Evolutionary conservation across 208 protist genomes (phyloP).

Genomic region (Leishmania braziliensis): DNA sequence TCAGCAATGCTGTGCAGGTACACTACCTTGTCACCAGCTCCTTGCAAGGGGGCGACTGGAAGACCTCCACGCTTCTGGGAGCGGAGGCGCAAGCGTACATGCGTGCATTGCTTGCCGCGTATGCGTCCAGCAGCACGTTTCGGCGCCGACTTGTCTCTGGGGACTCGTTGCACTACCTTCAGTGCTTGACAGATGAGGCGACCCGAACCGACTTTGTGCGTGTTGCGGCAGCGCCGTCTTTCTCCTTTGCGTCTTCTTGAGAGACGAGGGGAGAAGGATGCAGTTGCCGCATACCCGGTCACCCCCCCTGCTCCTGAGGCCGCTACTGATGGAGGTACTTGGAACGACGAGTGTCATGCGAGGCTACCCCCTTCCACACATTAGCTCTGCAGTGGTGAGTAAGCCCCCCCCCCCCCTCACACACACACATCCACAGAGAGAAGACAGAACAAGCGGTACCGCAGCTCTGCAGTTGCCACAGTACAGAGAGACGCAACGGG

Average conservation of each 20-base stretch:
- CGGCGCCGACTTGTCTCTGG: constrained; percentile 44
- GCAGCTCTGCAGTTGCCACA: background rate
- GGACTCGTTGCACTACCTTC: constrained; percentile 60
- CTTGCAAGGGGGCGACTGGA: constrained; percentile 19
- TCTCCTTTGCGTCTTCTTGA: constrained; percentile 32
- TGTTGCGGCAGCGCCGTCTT: constrained; percentile 56
- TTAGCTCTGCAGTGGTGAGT: background rate
- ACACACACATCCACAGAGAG: background rate
- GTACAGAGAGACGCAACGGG: background rate
- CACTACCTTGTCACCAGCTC: constrained; percentile 67
- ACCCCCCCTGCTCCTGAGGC: background rate
- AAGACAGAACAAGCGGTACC: background rate
- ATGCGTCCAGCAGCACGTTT: constrained; percentile 40
- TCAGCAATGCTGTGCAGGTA: constrained; percentile 50
- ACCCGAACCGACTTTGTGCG: constrained; percentile 64
- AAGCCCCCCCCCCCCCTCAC: background rate
- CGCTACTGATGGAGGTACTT: background rate
- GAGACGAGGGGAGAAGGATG: background rate
- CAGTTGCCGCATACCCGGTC: background rate
- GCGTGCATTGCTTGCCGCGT: constrained; percentile 44
- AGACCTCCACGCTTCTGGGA: constrained; percentile 43
- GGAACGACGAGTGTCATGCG: background rate
- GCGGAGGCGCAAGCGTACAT: constrained; percentile 67
- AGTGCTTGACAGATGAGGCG: constrained; percentile 66
- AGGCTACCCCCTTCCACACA: background rate